phyloP scores from a whole-genome alignment of 2,329 filamentous ascomycete species.

The Aspergillus brunneoviolaceus region DNA sequence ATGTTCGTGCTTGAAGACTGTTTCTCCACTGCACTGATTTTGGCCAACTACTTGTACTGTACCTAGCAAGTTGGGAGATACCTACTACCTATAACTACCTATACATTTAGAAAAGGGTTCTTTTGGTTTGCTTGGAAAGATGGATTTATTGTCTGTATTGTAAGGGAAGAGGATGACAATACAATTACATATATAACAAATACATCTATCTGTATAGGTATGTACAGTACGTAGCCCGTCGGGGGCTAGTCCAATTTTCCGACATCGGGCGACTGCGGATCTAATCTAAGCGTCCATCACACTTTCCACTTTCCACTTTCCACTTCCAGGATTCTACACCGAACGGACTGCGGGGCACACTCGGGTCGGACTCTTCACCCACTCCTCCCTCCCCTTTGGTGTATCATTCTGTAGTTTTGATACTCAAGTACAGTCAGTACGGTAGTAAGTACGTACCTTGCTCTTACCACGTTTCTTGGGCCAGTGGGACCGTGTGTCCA shows the following conservation, averaged over 20 bases:
- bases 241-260: slow-evolving; percentile 11
- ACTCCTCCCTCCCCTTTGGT: neutral
- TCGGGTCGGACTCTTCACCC: neutral
- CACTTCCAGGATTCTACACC: slow-evolving; percentile 7
- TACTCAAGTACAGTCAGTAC: too few species aligned
- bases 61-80: too few species aligned
- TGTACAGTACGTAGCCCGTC: neutral
- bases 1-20: too few species aligned
- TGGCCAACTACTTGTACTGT: too few species aligned
- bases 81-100: too few species aligned
- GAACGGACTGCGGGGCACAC: slow-evolving; percentile 7
- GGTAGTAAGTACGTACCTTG: neutral
- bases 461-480: slow-evolving; percentile 7
- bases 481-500: slow-evolving; percentile 18
- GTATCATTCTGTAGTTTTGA: neutral
- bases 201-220: too few species aligned
- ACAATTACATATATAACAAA: too few species aligned
- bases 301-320: slow-evolving; percentile 17
- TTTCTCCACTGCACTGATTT: too few species aligned
- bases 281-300: slow-evolving; percentile 19
- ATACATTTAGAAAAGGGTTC: too few species aligned
- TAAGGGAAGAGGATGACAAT: too few species aligned
- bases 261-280: slow-evolving; percentile 27
- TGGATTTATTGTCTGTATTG: too few species aligned
- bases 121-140: too few species aligned